Base-by-base conservation (phyloP, 192 early-diverging fungal species). In the Phlyctochytrium planicorne region DNA sequence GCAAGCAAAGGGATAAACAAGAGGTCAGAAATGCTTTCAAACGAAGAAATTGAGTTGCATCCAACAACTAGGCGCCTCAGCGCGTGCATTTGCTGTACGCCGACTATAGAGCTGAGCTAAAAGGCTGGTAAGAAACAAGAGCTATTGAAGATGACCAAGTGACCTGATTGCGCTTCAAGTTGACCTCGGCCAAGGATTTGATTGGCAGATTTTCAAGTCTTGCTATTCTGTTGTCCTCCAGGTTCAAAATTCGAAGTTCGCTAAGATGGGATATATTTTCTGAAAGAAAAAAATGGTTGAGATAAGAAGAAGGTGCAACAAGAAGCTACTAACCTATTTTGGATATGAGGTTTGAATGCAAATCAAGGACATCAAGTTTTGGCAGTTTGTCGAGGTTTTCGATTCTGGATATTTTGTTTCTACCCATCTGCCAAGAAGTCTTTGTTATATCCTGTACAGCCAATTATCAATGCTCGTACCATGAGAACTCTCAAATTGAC, bases 281-380 rank as follows among this genome's bases (percentile, higher is more conserved):
- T 80, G 73, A 61, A 32, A 34, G 23, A 32, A 24, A 24, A 72
- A 75, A 50, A 27, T 63, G 63, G 34, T 27, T 27, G 52, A 12
- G 24, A 0, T 1, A 50, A 30, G 16, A 55, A 23, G n/a, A n/a
- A n/a, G n/a, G n/a, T n/a, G n/a, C n/a, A n/a, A n/a, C n/a, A n/a
- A n/a, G n/a, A 52, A 35, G 34, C 30, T 24, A 34, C 69, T 35
- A 27, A 80, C 78, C 78, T 56, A 85, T 77, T 34, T 52, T 68
- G 10, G 64, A 47, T 12, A 85, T 83, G 59, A 67, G 70, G 55
- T 85, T 85, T 6, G 59, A 59, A 60, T 85, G 83, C 34, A 85
- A 59, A 66, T 85, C 83, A 1, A 85, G 75, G 0, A 83, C 78
- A 64, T 85, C 83, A 33, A 85, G 64, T 66, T 75, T 77, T 24